A percentile compares a stretch with the other conserved stretches of the same genome.
These are phyloP conservation scores for Ustilaginoidea virens DNA, from an alignment of 2,329 filamentous ascomycete genomes.

Conservation along the genomic window DNA sequence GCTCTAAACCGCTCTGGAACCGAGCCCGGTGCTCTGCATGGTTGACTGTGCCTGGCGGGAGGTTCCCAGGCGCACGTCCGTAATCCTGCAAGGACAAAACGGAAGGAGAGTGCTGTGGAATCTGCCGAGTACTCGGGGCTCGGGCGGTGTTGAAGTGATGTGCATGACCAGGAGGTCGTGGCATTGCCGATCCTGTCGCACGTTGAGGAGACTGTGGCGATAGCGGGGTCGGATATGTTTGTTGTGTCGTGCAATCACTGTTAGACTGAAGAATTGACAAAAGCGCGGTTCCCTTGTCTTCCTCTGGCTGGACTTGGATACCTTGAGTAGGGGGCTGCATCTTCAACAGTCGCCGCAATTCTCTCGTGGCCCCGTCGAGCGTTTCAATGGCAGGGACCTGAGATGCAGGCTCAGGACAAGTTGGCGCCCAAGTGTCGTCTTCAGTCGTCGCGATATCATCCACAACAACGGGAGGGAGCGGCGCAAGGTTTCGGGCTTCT, in stretches of 20 bases:
- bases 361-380: conserved; percentile 33
- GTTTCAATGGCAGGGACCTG: conserved; percentile 27
- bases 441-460: conserved; percentile 47
- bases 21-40: too few relatives aligned
- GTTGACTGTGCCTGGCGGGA: too few relatives aligned
- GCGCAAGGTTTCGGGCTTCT: conserved; percentile 22
- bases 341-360: conserved; percentile 39
- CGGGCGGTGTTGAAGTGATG: too few relatives aligned
- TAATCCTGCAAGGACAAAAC: too few relatives aligned
- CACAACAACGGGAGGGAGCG: conserved; percentile 22
- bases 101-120: too few relatives aligned
- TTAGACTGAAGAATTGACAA: conserved; percentile 35
- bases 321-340: conserved; percentile 37
- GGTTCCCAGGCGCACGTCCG: too few relatives aligned
- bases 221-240: too few relatives aligned
- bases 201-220: conserved; percentile 38
- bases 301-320: conserved; percentile 19
- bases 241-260: too few relatives aligned
- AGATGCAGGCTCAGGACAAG: conserved; percentile 16
- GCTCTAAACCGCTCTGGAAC: too few relatives aligned
- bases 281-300: conserved; percentile 34
- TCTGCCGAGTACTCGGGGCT: too few relatives aligned
- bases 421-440: conserved; percentile 38
- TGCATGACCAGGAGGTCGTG: conserved; percentile 38
- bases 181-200: conserved; percentile 30